Percentiles rank a stretch among this genome's conserved stretches.
Conservation (phyloP, 129 eudicot genomes). For the Apium graveolens region DNA sequence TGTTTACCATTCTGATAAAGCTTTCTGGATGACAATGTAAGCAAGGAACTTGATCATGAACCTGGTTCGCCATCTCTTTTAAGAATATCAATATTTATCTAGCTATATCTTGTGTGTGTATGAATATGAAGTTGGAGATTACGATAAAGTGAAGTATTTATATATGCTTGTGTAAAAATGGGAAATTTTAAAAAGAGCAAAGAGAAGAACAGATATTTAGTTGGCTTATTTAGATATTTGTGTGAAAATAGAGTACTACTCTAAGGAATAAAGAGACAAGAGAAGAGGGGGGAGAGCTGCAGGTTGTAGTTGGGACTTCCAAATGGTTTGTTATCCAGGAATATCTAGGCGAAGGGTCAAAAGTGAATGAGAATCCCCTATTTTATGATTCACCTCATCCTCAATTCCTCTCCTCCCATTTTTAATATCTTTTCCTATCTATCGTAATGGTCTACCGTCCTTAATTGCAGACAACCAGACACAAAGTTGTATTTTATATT, state of each 20-base stretch:
- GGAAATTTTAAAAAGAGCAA: background rate
- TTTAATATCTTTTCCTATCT: background rate
- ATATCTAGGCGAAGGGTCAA: slow-evolving; percentile 40
- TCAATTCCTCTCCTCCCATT: background rate
- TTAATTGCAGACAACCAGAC: background rate
- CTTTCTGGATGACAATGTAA: slow-evolving; percentile 14
- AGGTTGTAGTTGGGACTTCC: background rate
- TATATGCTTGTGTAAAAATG: background rate
- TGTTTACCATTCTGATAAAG: slow-evolving; percentile 9
- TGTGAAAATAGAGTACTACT: background rate
- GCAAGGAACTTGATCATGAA: slow-evolving; percentile 13
- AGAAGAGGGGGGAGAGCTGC: no score
- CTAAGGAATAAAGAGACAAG: background rate
- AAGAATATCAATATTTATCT: background rate
- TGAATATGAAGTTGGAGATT: background rate
- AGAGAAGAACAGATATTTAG: background rate
- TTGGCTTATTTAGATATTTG: background rate
- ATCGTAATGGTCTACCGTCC: background rate
- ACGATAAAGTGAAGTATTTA: background rate
- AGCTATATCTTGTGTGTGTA: background rate
- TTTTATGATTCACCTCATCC: slow-evolving; percentile 1
- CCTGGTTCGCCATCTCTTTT: background rate
- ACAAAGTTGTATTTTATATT: no score
- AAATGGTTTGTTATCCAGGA: slow-evolving; percentile 28
- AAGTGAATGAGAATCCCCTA: slow-evolving; percentile 2